These are phyloP conservation scores for Neurospora tetrasperma DNA, from an alignment of 495 filamentous ascomycete genomes.

Conservation along the genomic window DNA sequence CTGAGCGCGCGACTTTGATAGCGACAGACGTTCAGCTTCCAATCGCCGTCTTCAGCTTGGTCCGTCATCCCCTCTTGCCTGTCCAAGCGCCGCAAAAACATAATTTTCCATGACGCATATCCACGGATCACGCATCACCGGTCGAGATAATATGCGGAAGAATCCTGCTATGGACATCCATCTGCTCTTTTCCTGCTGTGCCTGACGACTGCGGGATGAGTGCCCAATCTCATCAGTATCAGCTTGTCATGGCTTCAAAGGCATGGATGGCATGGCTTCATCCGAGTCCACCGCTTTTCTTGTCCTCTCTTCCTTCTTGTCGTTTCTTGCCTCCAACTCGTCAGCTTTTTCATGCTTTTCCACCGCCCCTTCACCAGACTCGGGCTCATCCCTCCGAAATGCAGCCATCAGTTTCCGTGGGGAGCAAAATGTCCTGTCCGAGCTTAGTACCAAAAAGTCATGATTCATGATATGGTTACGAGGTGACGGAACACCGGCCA, in stretches of 20 bases:
- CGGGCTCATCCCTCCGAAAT: neutral
- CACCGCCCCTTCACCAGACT: neutral
- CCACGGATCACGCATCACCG: neutral
- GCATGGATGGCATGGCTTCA: neutral
- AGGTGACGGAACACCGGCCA: neutral
- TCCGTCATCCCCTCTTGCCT: neutral
- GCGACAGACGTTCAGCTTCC: neutral
- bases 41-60: constrained; percentile 3
- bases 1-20: neutral
- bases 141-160: neutral
- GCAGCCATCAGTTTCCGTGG: neutral
- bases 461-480: neutral
- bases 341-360: neutral
- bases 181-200: neutral
- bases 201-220: neutral
- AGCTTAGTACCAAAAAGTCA: neutral
- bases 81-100: neutral
- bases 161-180: neutral
- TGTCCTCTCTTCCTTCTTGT: neutral
- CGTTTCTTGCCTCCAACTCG: neutral
- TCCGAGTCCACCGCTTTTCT: neutral
- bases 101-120: neutral
- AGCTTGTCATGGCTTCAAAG: neutral
- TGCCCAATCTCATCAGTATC: neutral
- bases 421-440: neutral